Evolutionary conservation across 371 early-diverging fungal species (phyloP).

Genomic region (Apophysomyces elegans): DNA sequence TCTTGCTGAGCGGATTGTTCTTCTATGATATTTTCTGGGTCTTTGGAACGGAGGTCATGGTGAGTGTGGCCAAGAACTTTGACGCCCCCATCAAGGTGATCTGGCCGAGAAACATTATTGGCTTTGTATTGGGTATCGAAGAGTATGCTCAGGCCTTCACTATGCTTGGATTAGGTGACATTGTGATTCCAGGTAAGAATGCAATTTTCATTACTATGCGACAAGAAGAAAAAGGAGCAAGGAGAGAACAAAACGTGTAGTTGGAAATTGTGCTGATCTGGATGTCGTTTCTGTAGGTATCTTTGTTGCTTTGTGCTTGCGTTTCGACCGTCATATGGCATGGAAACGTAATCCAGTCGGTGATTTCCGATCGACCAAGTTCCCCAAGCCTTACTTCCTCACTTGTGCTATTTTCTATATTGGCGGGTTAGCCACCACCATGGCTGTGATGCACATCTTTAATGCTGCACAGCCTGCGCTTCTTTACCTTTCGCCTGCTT

Average conservation of each 20-base stretch:
- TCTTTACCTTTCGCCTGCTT: slow-evolving; percentile 95
- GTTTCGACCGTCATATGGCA: slow-evolving; percentile 82
- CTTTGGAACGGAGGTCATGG: slow-evolving; percentile 98
- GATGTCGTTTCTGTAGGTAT: slow-evolving; percentile 56
- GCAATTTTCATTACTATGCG: no score
- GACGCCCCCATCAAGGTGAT: slow-evolving; percentile 97
- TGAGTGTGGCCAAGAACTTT: slow-evolving; percentile 95
- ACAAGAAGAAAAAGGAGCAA: not conserved
- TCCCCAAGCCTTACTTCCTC: slow-evolving; percentile 89
- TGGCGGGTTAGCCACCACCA: slow-evolving; percentile 86
- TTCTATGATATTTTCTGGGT: slow-evolving; percentile 99
- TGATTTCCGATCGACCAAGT: slow-evolving; percentile 61
- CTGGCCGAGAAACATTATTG: slow-evolving; percentile 82
- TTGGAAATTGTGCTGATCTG: no score
- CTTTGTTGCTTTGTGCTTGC: slow-evolving; percentile 89
- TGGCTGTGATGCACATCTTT: slow-evolving; percentile 95
- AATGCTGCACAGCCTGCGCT: slow-evolving; percentile 98
- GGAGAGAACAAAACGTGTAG: not conserved
- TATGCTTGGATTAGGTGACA: slow-evolving; percentile 98
- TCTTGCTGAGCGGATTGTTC: slow-evolving; percentile 90
- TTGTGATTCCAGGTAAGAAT: slow-evolving; percentile 89
- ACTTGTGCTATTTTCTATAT: slow-evolving; percentile 83
- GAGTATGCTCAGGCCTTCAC: slow-evolving; percentile 64
- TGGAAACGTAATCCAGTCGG: slow-evolving; percentile 55
- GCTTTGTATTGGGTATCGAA: slow-evolving; percentile 41